Evolutionary conservation across 2,329 filamentous ascomycete genomes (phyloP).

Genomic region (Ascochyta koolunga): DNA sequence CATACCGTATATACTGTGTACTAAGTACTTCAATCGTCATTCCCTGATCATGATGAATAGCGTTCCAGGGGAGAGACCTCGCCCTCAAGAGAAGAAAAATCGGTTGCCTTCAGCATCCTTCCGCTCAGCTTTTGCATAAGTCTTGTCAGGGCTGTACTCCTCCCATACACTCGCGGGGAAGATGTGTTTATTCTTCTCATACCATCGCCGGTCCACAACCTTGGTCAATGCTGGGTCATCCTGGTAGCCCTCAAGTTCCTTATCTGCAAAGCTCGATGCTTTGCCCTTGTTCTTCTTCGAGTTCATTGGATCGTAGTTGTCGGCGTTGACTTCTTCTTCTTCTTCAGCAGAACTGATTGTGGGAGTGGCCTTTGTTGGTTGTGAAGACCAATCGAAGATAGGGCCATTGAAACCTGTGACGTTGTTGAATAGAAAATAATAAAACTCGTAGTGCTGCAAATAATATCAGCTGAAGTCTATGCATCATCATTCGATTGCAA

Average conservation of each 20-base stretch:
- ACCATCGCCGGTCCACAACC: conserved; percentile 95
- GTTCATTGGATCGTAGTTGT: conserved; percentile 51
- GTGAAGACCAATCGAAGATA: conserved; percentile 77
- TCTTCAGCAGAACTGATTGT: conserved; percentile 20
- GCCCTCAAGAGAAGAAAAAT: conserved; percentile 69
- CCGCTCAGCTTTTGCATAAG: conserved; percentile 77
- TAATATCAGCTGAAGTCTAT: conserved; percentile 17
- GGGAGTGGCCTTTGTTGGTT: conserved; percentile 53
- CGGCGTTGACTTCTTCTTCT: conserved; percentile 27
- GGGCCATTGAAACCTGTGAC: conserved; percentile 73
- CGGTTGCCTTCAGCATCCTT: conserved; percentile 89
- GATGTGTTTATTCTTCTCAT: conserved; percentile 97
- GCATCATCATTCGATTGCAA: not conserved
- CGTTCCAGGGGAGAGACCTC: too few relatives aligned
- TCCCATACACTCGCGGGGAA: conserved; percentile 96
- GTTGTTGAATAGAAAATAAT: conserved; percentile 94
- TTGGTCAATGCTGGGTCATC: conserved; percentile 86
- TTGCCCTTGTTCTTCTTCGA: conserved; percentile 44
- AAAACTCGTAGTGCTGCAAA: conserved; percentile 89
- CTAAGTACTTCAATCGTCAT: not conserved
- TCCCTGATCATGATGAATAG: not conserved
- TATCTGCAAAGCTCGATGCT: conserved; percentile 51
- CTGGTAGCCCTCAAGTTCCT: conserved; percentile 69
- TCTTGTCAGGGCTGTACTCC: conserved; percentile 87
- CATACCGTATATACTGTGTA: not conserved